Percentiles rank a stretch among this genome's conserved stretches.
Evolutionary conservation across 108 stramenopile genomes (phyloP).

Genomic region (Skeletonema tropicum): DNA sequence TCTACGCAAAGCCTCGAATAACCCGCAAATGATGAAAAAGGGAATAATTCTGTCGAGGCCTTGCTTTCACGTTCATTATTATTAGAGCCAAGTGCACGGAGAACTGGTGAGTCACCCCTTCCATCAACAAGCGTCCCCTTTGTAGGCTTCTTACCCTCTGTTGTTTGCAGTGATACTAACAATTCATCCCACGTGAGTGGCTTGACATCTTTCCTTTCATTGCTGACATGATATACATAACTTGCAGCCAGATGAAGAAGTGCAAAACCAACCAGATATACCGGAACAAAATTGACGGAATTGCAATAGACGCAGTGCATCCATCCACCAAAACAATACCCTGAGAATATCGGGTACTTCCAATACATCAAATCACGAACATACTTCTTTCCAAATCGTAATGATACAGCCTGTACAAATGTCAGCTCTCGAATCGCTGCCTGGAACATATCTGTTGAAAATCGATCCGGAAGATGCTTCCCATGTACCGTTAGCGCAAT

Average conservation of each 20-base stretch:
- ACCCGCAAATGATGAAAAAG: background rate
- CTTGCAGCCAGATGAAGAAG: constrained; percentile 47
- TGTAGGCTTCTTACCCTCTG: background rate
- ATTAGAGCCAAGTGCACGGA: background rate
- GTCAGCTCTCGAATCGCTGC: constrained; percentile 52
- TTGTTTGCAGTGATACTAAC: constrained; percentile 1
- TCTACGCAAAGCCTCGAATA: constrained; percentile 4
- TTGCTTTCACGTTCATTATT: background rate
- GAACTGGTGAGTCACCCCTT: background rate
- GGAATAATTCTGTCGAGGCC: background rate
- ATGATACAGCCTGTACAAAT: constrained; percentile 33
- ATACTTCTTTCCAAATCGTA: constrained; percentile 31
- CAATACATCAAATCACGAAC: constrained; percentile 29
- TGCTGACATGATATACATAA: constrained; percentile 55
- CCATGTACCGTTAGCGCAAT: constrained; percentile 59
- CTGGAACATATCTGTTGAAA: constrained; percentile 43
- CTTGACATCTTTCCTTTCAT: constrained; percentile 49
- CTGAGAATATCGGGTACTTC: constrained; percentile 53
- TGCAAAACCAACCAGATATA: constrained; percentile 49
- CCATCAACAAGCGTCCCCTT: background rate
- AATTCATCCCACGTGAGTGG: constrained; percentile 55
- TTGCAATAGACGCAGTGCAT: constrained; percentile 61
- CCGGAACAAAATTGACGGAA: constrained; percentile 45
- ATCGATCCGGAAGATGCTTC: constrained; percentile 59
- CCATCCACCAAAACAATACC: constrained; percentile 58